phyloP scores from a whole-genome alignment of 1,284 basidiomycete genomes.

The Leccinum olivaceoglutinosum region DNA sequence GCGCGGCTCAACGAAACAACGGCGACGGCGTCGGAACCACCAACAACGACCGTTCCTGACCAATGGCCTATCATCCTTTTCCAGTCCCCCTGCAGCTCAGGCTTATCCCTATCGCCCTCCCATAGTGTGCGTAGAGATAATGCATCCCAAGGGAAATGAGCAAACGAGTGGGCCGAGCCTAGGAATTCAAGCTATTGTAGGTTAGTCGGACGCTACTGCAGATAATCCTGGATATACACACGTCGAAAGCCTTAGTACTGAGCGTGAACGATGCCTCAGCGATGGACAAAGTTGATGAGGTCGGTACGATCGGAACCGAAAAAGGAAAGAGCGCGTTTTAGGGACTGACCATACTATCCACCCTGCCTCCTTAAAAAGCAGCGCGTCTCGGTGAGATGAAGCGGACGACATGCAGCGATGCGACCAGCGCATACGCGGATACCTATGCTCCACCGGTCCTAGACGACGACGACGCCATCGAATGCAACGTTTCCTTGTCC shows the following conservation, averaged over 20 bases:
- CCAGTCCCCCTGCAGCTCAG: constrained; percentile 38
- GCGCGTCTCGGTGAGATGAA: not conserved
- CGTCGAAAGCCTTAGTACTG: constrained; percentile 23
- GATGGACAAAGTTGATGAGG: constrained; percentile 7
- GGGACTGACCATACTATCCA: not conserved
- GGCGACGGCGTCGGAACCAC: constrained; percentile 31
- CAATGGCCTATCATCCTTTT: constrained; percentile 38
- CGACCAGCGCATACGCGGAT: not conserved
- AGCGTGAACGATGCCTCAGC: constrained; percentile 20
- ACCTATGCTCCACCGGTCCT: not conserved
- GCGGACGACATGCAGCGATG: not conserved
- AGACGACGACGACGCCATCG: not conserved
- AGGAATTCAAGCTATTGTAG: constrained; percentile 22
- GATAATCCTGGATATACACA: constrained; percentile 15
- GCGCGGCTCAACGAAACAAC: constrained; percentile 28
- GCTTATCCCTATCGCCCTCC: constrained; percentile 35
- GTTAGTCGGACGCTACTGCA: constrained; percentile 11
- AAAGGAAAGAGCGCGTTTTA: constrained; percentile 20
- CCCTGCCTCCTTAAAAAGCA: not conserved
- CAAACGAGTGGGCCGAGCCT: constrained; percentile 30
- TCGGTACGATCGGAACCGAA: constrained; percentile 12
- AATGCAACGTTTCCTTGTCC: too few relatives aligned
- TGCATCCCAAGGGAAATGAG: constrained; percentile 55
- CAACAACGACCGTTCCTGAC: constrained; percentile 44
- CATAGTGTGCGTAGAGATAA: constrained; percentile 43